Conservation (phyloP, 2,329 filamentous ascomycete species). For the Aspergillus ochraceoroseus region DNA sequence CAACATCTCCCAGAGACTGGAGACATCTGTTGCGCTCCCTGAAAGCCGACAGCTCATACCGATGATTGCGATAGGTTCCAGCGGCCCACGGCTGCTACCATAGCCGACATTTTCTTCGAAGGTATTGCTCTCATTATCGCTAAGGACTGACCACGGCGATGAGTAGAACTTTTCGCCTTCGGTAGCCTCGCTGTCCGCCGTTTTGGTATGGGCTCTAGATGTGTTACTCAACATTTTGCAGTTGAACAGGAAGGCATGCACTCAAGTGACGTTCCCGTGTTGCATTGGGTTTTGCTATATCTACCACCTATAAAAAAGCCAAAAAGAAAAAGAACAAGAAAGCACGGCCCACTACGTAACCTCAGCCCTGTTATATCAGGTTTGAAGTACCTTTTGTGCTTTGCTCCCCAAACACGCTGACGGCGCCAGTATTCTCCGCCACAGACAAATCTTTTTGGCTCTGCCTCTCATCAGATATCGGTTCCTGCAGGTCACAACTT, state of each 20-base stretch:
- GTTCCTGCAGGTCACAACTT: constrained; percentile 10
- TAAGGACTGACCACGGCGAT: constrained; percentile 11
- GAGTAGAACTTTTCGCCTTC: constrained; percentile 8
- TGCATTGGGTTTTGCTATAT: constrained; percentile 3
- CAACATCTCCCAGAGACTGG: constrained; percentile 11
- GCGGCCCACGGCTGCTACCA: constrained; percentile 1
- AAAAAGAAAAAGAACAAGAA: constrained; percentile 6
- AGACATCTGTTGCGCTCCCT: constrained; percentile 10
- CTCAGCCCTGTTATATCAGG: constrained; percentile 1
- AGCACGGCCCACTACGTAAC: not conserved
- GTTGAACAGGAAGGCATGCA: not conserved
- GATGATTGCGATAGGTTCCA: constrained; percentile 12
- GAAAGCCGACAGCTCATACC: constrained; percentile 13
- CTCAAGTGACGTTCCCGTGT: not conserved
- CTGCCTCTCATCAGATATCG: not conserved
- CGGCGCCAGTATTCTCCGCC: not conserved
- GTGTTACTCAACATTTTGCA: constrained; percentile 7
- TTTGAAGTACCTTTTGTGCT: not conserved
- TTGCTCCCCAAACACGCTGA: not conserved
- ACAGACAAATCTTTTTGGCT: not conserved
- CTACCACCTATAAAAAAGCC: not conserved
- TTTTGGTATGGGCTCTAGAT: constrained; percentile 5
- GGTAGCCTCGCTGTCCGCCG: constrained; percentile 6
- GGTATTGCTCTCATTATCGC: constrained; percentile 11
- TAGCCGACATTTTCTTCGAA: constrained; percentile 4